These are phyloP conservation scores for Microthlaspi erraticum DNA, from an alignment of 345 rosid species.

Conservation along the genomic window DNA sequence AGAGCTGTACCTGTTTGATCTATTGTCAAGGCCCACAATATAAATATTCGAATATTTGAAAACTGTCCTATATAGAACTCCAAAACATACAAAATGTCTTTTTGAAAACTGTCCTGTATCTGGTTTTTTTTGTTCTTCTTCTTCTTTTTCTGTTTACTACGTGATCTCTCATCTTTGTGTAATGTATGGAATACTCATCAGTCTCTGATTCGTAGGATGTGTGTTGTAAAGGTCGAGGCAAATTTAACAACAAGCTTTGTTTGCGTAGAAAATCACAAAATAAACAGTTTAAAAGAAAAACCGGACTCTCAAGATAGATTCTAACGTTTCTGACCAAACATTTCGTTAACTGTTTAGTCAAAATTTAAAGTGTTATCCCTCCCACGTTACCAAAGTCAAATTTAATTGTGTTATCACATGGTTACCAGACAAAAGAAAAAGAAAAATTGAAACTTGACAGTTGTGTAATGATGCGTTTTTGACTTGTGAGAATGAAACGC, in stretches of 20 bases:
- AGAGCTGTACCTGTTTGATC: not conserved
- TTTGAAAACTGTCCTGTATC: too few species aligned
- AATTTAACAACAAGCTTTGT: too few species aligned
- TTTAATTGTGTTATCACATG: constrained; percentile 15
- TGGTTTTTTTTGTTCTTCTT: not conserved
- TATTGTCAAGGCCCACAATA: constrained; percentile 3
- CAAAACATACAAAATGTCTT: not conserved
- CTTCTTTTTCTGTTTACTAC: not conserved
- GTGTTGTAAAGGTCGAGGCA: too few species aligned
- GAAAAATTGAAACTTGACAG: not conserved
- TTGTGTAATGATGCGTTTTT: constrained; percentile 14
- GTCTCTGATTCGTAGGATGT: too few species aligned
- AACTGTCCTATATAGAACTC: not conserved
- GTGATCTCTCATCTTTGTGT: not conserved
- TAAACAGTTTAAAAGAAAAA: too few species aligned
- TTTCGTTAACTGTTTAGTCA: not conserved
- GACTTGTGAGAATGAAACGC: constrained; percentile 15
- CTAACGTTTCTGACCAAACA: too few species aligned
- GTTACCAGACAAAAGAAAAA: not conserved
- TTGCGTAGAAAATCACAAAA: too few species aligned
- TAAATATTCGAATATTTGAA: too few species aligned
- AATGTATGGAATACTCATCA: too few species aligned
- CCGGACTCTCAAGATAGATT: too few species aligned
- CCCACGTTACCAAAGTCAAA: constrained; percentile 19
- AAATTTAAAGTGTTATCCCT: not conserved